phyloP scores from a whole-genome alignment of 108 stramenopile genomes.

The Pseudonitzschia multiseries region DNA sequence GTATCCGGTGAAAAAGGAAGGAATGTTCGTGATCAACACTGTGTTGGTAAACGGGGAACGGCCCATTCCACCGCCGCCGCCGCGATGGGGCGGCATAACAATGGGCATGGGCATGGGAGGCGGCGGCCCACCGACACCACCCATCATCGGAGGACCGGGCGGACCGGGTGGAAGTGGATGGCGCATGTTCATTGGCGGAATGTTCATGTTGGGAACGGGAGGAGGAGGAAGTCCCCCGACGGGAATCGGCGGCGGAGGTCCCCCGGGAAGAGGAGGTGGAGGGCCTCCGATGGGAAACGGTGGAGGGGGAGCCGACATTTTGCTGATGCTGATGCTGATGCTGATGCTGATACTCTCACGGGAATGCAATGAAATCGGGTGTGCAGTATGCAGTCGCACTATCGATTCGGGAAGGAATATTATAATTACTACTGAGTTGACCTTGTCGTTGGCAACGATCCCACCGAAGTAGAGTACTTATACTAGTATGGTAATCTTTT shows the following conservation, averaged over 20 bases:
- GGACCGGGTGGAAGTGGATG: neutral
- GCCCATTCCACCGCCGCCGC: slow-evolving; percentile 1
- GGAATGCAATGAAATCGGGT: no score
- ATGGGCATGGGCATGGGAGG: neutral
- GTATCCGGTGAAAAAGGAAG: slow-evolving; percentile 31
- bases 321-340: neutral
- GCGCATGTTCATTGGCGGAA: neutral
- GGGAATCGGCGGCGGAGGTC: slow-evolving; percentile 21
- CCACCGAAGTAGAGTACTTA: no score
- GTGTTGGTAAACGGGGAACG: slow-evolving; percentile 35
- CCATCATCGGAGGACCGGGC: no score
- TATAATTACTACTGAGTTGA: no score
- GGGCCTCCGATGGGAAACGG: slow-evolving; percentile 4
- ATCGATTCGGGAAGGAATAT: no score
- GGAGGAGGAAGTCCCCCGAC: slow-evolving; percentile 20
- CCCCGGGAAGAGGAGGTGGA: slow-evolving; percentile 24
- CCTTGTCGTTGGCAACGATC: no score
- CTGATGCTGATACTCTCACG: neutral
- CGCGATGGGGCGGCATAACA: neutral
- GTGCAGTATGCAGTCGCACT: no score
- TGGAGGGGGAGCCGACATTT: neutral
- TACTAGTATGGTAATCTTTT: no score
- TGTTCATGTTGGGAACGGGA: slow-evolving; percentile 7
- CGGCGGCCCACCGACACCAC: no score
- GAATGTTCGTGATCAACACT: slow-evolving; percentile 38